These are phyloP conservation scores for Cladosporium sp. DNA, from an alignment of 2,329 filamentous ascomycete species.

Conservation along the genomic window DNA sequence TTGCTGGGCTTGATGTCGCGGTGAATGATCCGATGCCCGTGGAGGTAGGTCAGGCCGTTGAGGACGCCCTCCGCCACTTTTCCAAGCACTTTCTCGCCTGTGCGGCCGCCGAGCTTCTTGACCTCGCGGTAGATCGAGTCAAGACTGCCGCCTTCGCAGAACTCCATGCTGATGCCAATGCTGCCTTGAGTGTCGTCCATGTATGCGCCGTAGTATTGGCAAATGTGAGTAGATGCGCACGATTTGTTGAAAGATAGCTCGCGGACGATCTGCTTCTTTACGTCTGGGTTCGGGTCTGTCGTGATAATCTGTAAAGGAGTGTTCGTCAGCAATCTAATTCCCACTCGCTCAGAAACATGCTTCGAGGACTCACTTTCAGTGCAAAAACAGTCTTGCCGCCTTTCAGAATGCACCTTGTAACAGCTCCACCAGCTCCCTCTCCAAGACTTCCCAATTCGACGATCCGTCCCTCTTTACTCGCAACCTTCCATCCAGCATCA, in stretches of 20 bases:
- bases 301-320: constrained; percentile 75
- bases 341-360: background rate
- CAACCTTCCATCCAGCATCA: constrained; percentile 90
- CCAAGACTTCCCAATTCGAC: constrained; percentile 82
- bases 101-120: constrained; percentile 87
- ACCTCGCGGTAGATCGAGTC: constrained; percentile 98
- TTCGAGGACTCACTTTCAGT: constrained; percentile 63
- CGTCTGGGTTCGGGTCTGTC: constrained; percentile 92
- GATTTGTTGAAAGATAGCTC: constrained; percentile 98
- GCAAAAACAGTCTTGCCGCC: constrained; percentile 93
- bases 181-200: constrained; percentile 93
- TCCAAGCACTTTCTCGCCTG: constrained; percentile 92
- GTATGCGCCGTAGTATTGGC: constrained; percentile 94
- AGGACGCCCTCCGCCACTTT: constrained; percentile 95
- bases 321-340: constrained; percentile 1
- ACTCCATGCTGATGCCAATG: constrained; percentile 98
- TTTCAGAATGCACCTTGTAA: constrained; percentile 83
- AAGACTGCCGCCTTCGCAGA: constrained; percentile 91
- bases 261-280: constrained; percentile 96
- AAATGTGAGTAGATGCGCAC: constrained; percentile 92
- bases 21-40: constrained; percentile 95
- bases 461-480: constrained; percentile 81
- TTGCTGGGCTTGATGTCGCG: constrained; percentile 98
- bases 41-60: constrained; percentile 87
- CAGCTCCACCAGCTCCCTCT: constrained; percentile 91